Conservation (phyloP, 2,329 filamentous ascomycete species). For the Penicillium rolfsii region DNA sequence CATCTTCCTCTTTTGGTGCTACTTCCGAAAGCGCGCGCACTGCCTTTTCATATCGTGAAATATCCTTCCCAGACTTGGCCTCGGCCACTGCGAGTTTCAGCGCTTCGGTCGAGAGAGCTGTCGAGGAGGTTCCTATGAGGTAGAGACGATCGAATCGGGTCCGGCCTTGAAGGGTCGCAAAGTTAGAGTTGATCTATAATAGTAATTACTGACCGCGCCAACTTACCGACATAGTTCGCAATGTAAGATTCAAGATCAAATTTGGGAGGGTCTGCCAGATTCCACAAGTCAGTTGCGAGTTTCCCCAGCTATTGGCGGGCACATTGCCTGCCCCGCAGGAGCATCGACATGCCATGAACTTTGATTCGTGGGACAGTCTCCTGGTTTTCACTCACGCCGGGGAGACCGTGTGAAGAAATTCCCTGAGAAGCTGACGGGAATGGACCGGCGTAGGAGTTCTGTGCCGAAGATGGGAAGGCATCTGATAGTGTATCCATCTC, state of each 20-base stretch:
- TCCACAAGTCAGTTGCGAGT: constrained; percentile 3
- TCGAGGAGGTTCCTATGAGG: constrained; percentile 78
- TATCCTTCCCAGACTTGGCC: constrained; percentile 75
- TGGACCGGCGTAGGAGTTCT: constrained; percentile 12
- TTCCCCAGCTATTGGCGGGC: constrained; percentile 5
- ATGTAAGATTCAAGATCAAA: constrained; percentile 92
- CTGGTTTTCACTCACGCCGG: constrained; percentile 5
- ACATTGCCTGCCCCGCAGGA: constrained; percentile 8
- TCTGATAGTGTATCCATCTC: constrained; percentile 35
- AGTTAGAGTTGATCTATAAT: constrained; percentile 4
- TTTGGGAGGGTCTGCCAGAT: constrained; percentile 70
- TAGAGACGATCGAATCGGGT: constrained; percentile 80
- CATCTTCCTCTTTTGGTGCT: constrained; percentile 69
- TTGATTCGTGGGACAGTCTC: constrained; percentile 25
- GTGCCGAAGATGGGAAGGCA: constrained; percentile 29
- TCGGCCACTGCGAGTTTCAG: constrained; percentile 76
- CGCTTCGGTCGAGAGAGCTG: constrained; percentile 76
- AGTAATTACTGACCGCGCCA: neutral
- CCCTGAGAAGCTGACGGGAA: constrained; percentile 15
- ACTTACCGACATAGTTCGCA: constrained; percentile 77
- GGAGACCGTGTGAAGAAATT: constrained; percentile 1
- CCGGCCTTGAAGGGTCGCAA: constrained; percentile 59
- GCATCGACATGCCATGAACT: constrained; percentile 35
- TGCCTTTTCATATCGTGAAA: constrained; percentile 70
- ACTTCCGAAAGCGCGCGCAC: constrained; percentile 66